Conservation (phyloP, 2,329 filamentous ascomycete genomes). For the Zymoseptoria crescenta region DNA sequence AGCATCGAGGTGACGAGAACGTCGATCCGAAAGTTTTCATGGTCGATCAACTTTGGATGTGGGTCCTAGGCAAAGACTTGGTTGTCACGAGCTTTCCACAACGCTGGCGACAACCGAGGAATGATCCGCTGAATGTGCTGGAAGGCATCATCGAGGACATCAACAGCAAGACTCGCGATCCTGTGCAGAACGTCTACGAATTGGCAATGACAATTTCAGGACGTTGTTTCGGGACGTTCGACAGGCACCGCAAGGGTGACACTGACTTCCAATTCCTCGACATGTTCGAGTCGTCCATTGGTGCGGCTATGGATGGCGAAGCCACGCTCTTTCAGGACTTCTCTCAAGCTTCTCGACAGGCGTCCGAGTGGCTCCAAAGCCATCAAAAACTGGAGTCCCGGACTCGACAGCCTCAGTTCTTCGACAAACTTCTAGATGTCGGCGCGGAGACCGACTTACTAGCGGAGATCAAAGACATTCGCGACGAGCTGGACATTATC, state of each 20-base stretch:
- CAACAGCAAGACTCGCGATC: conserved; percentile 56
- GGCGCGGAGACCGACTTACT: conserved; percentile 53
- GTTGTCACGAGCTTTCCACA: conserved; percentile 54
- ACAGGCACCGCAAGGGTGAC: conserved; percentile 46
- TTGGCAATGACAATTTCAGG: conserved; percentile 51
- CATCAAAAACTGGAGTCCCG: conserved; percentile 11
- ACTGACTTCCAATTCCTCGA: conserved; percentile 56
- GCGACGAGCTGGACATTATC: conserved; percentile 60
- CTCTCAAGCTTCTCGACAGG: conserved; percentile 50
- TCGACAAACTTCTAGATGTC: conserved; percentile 53
- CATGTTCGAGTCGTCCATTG: conserved; percentile 60
- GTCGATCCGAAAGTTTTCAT: conserved; percentile 19
- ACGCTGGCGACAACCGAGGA: conserved; percentile 52
- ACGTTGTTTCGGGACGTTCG: conserved; percentile 42
- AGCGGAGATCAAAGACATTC: conserved; percentile 59
- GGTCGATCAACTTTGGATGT: conserved; percentile 60
- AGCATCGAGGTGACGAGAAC: conserved; percentile 10
- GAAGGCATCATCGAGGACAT: conserved; percentile 58
- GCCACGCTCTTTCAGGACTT: conserved; percentile 51
- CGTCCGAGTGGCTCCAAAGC: conserved; percentile 32
- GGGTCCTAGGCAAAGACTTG: conserved; percentile 51
- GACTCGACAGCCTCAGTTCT: conserved; percentile 35
- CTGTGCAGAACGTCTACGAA: conserved; percentile 53
- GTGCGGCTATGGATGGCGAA: conserved; percentile 36
- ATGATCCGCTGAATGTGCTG: conserved; percentile 56